These are phyloP conservation scores for Rhodotorula sp. DNA, from an alignment of 1,284 basidiomycete genomes.

Conservation along the genomic window DNA sequence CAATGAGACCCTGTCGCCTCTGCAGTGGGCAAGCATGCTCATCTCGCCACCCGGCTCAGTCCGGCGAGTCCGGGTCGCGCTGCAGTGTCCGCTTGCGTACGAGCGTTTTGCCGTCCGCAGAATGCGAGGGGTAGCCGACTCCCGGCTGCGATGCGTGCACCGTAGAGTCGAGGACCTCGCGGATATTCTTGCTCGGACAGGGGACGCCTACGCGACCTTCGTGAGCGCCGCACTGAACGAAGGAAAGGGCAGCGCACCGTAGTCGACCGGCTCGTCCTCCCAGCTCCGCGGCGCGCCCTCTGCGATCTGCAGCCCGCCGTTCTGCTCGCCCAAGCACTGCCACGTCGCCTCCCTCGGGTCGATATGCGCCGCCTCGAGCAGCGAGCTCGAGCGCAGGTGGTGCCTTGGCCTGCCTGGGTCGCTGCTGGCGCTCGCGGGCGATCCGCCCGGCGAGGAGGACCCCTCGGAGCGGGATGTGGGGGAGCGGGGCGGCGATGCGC, in stretches of 20 bases:
- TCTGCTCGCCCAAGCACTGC: conserved; percentile 1
- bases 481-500: not conserved
- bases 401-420: not conserved
- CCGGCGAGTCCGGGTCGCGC: no score
- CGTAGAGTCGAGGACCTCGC: no score
- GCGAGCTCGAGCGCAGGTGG: conserved; percentile 9
- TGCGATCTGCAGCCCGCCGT: conserved; percentile 4
- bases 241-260: not conserved
- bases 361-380: conserved; percentile 17
- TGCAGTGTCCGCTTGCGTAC: no score
- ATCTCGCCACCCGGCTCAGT: no score
- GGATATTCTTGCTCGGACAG: no score
- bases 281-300: not conserved
- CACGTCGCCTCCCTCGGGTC: conserved; percentile 12
- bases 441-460: not conserved
- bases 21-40: no score
- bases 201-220: no score
- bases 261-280: not conserved
- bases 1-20: no score
- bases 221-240: not conserved
- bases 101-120: no score
- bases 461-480: not conserved
- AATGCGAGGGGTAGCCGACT: no score
- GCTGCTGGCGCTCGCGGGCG: not conserved
- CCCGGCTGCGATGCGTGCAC: no score